These are phyloP conservation scores for Xylaria sp. DNA, from an alignment of 2,329 filamentous ascomycete species.

Conservation along the genomic window DNA sequence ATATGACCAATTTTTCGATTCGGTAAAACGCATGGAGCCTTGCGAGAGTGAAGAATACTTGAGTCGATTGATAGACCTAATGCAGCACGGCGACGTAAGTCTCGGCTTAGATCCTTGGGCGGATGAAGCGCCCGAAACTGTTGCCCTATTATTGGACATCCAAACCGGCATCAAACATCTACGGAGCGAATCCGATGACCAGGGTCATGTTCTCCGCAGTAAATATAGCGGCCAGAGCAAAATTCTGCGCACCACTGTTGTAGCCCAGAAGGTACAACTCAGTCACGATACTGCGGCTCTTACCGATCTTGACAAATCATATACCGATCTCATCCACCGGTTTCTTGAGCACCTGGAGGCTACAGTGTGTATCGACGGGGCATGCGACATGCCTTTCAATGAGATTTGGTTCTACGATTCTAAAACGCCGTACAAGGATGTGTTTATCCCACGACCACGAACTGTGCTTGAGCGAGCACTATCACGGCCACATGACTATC, in stretches of 20 bases:
- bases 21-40: conserved; percentile 69
- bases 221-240: conserved; percentile 78
- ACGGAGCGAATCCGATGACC: conserved; percentile 55
- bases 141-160: conserved; percentile 53
- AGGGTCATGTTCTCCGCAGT: conserved; percentile 69
- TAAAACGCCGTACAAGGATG: conserved; percentile 73
- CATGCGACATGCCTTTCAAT: conserved; percentile 66
- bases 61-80: conserved; percentile 52
- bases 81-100: conserved; percentile 52
- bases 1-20: conserved; percentile 63
- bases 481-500: conserved; percentile 78
- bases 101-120: conserved; percentile 51
- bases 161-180: conserved; percentile 60
- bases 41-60: conserved; percentile 58
- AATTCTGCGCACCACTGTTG: conserved; percentile 78
- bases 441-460: conserved; percentile 79
- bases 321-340: conserved; percentile 71
- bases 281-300: conserved; percentile 78
- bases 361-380: conserved; percentile 50
- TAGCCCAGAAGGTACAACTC: conserved; percentile 83
- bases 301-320: conserved; percentile 75
- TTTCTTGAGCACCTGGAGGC: conserved; percentile 61
- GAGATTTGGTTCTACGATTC: conserved; percentile 83
- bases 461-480: conserved; percentile 77
- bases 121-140: conserved; percentile 48